Evolutionary conservation across 2,329 filamentous ascomycete species (phyloP), one percentile per base, ranked within the genome.

Genomic region (Berkeleyomyces rouxiae): DNA sequence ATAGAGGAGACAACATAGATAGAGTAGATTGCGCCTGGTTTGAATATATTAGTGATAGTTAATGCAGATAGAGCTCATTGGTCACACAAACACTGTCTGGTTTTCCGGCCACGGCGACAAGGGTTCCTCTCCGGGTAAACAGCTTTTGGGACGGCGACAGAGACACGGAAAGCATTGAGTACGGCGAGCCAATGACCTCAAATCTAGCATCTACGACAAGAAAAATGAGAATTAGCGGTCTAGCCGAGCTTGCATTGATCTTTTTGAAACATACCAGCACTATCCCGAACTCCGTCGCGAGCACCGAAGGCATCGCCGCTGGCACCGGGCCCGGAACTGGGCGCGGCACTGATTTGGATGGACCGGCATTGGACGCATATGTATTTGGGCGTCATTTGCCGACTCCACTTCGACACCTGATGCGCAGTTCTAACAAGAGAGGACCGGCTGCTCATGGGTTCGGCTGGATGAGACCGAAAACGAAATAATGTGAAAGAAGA

Each of bases 121-220:
- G 78, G 1, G 92, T 96, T 61, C 95, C 95, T 69, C 90, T 84
- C 68, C 92, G 83, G 31, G 93, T 96, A 74, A 93, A 96, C 59
- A 99, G 83, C 69, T 88, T 87, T 73, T 97, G 92, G 40, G 92
- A 97, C 49, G 93, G 88, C 43, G 93, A 95, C 61, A 99, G 82
- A 6, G 87, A 89, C 67, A 96, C 91, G 31, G 92, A 96, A 68
- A 99, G 85, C 67, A 99, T 83, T 62, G 93, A 97, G 74, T 93
- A 93, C 1, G 92, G 90, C 33, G 88, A 83, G 66, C 93, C 93
- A 67, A 99, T 78, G 58, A 97, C 90, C 74, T 97, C 90, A 73
- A 99, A 99, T 64, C 85, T 85, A 62, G 93, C 93, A 81, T 97
- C 93, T 96, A 68, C 6, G 23, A 1, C 42, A 36, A 9, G 40